Conservation (phyloP, 169 alveolate genomes). For the Eimeria nieschulzi region DNA sequence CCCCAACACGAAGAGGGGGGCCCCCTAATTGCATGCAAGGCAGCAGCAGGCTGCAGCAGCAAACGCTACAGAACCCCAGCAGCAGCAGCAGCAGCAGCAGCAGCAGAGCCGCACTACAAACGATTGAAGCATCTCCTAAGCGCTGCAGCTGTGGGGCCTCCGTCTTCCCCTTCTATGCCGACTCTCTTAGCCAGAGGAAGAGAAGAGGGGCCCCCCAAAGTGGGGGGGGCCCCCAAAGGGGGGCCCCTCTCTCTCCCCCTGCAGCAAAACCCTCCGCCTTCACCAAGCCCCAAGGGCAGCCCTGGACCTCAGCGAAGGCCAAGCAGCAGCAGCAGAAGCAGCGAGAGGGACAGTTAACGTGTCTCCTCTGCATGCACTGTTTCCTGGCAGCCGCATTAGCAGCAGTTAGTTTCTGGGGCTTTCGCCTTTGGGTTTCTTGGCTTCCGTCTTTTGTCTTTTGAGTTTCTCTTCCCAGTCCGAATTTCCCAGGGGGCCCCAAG, state of each 20-base stretch:
- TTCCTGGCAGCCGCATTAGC: too few species aligned
- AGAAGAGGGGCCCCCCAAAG: neutral
- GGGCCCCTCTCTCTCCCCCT: neutral
- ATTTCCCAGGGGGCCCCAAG: too few species aligned
- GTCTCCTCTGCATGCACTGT: too few species aligned
- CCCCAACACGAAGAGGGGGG: slow-evolving; percentile 12
- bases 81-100: slow-evolving; percentile 9
- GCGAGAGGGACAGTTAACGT: neutral
- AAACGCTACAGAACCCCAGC: neutral
- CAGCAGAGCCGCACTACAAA: slow-evolving; percentile 15
- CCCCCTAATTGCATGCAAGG: neutral
- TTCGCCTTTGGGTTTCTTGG: too few species aligned
- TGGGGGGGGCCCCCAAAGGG: too few species aligned
- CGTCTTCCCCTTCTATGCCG: neutral
- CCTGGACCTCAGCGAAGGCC: neutral
- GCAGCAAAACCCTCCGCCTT: neutral
- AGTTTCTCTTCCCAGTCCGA: too few species aligned
- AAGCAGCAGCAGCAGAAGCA: slow-evolving; percentile 8
- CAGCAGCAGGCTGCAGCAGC: slow-evolving; percentile 21
- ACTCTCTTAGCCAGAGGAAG: neutral
- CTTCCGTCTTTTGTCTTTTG: too few species aligned
- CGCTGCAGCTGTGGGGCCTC: slow-evolving; percentile 5
- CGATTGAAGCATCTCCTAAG: neutral
- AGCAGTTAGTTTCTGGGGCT: too few species aligned
- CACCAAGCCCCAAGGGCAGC: neutral